These are phyloP conservation scores for Cordyceps militaris DNA, from an alignment of 2,329 filamentous ascomycete genomes.

Conservation along the genomic window DNA sequence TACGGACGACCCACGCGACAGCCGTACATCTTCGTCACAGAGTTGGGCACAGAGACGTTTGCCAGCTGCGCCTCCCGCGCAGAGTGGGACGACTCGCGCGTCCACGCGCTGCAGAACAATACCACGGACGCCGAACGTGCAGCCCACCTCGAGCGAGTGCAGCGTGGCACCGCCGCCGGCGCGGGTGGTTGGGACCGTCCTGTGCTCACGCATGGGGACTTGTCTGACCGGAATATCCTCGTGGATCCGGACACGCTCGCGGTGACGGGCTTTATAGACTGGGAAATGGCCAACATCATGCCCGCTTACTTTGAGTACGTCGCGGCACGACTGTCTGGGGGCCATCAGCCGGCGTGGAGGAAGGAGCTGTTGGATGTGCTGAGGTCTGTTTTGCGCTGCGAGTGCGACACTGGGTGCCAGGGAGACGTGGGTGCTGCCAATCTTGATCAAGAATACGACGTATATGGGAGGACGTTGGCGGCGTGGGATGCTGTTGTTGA, in stretches of 20 bases:
- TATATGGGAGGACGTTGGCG: background rate
- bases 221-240: conserved; percentile 2
- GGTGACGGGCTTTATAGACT: conserved; percentile 1
- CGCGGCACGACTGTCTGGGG: background rate
- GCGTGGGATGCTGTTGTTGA: conserved; percentile 2
- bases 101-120: background rate
- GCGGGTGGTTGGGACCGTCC: background rate
- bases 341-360: conserved; percentile 3
- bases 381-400: background rate
- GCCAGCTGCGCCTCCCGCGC: background rate
- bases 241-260: background rate
- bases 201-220: background rate
- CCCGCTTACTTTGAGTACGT: conserved; percentile 5
- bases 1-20: background rate
- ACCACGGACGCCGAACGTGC: background rate
- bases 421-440: background rate
- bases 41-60: background rate
- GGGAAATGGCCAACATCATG: background rate
- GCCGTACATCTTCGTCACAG: background rate
- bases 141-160: background rate
- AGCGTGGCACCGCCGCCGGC: background rate
- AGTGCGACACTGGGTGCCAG: background rate
- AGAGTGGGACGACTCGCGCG: background rate
- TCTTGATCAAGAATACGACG: background rate
- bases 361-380: conserved; percentile 1